Conservation (phyloP, 805 yeast genomes). For the Metschnikowia peoriensis region DNA sequence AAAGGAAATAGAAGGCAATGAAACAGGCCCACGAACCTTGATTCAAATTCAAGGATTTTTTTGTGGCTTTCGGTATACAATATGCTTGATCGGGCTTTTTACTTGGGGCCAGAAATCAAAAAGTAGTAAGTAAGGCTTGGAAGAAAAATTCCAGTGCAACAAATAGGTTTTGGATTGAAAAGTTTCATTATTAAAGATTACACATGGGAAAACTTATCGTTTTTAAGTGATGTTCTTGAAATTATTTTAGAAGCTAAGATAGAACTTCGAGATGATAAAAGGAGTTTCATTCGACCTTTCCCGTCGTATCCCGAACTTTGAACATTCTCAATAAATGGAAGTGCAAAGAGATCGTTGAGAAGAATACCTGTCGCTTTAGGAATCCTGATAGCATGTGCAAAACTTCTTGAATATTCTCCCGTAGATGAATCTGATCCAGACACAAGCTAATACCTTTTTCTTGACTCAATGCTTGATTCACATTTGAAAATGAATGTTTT, state of each 20-base stretch:
- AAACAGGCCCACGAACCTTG: background rate
- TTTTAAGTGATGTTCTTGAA: background rate
- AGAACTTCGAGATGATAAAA: background rate
- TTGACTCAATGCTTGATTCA: background rate
- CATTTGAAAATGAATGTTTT: background rate
- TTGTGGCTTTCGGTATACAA: background rate
- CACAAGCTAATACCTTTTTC: background rate
- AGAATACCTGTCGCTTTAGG: background rate
- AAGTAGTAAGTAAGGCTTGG: background rate
- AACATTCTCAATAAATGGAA: background rate
- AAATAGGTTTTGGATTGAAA: background rate
- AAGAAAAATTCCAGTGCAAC: background rate
- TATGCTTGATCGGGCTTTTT: background rate
- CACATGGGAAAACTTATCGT: background rate
- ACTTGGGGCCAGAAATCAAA: constrained; percentile 1
- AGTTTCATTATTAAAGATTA: background rate
- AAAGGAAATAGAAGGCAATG: background rate
- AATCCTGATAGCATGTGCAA: background rate
- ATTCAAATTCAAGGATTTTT: background rate
- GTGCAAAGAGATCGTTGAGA: background rate
- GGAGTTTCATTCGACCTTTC: background rate
- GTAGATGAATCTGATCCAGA: background rate
- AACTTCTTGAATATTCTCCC: background rate
- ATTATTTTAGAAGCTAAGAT: background rate
- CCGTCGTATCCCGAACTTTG: background rate